Percentiles rank a stretch among this genome's conserved stretches.
Evolutionary conservation across 1,139 yeast species (phyloP).

Genomic region (Hyphopichia khmerensis): DNA sequence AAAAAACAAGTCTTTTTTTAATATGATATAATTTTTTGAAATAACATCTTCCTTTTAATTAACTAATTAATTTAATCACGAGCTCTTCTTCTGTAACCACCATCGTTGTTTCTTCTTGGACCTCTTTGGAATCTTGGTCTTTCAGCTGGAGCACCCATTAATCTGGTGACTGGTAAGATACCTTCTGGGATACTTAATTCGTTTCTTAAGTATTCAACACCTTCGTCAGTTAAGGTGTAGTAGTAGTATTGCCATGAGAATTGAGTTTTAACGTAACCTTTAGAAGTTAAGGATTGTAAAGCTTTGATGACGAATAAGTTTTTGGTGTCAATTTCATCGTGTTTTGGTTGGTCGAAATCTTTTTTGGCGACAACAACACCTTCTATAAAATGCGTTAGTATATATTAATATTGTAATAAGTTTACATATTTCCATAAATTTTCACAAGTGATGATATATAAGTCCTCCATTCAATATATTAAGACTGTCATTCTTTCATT

Average conservation of each 20-base stretch:
- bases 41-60: neutral
- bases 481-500: too few relatives aligned
- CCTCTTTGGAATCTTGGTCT: constrained; percentile 60
- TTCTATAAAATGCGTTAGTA: constrained; percentile 56
- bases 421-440: too few relatives aligned
- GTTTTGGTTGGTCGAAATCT: constrained; percentile 97
- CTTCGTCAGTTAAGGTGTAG: constrained; percentile 99
- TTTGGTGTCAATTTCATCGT: constrained; percentile 97
- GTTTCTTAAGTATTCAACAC: constrained; percentile 97
- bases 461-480: too few relatives aligned
- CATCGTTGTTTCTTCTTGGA: constrained; percentile 27
- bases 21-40: constrained; percentile 3
- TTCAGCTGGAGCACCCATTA: constrained; percentile 90
- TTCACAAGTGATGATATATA: neutral
- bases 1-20: constrained; percentile 5
- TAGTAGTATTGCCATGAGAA: constrained; percentile 99
- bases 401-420: constrained; percentile 1
- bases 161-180: constrained; percentile 98
- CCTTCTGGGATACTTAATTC: constrained; percentile 99
- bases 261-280: constrained; percentile 99
- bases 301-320: constrained; percentile 99
- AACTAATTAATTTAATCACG: constrained; percentile 36
- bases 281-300: constrained; percentile 97
- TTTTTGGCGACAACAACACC: constrained; percentile 99
- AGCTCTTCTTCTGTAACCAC: constrained; percentile 47